Percentiles rank a stretch among this genome's conserved stretches.
Conservation (phyloP, 306 rosid species). For the Castanea crenata region DNA sequence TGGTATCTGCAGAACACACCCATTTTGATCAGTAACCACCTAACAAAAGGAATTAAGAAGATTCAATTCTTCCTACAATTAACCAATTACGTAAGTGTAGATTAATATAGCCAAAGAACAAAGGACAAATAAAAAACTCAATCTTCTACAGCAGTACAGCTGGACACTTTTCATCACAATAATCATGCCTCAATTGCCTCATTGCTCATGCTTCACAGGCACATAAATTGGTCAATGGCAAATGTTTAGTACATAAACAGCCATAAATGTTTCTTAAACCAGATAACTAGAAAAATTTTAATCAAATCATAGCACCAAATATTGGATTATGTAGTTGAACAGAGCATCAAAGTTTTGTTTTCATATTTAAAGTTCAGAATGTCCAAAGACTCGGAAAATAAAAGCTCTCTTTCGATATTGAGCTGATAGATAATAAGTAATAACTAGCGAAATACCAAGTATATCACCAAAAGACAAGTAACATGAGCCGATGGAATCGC, state of each 20-base stretch:
- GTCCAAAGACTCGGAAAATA: neutral
- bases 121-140: neutral
- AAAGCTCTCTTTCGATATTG: neutral
- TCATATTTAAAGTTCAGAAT: too few species aligned
- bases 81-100: neutral
- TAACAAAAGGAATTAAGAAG: neutral
- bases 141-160: neutral
- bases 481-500: neutral
- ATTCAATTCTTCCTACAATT: neutral
- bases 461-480: neutral
- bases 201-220: neutral
- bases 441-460: neutral
- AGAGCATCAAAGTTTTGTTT: neutral
- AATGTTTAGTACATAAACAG: neutral
- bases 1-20: conserved; percentile 45
- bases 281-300: neutral
- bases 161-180: neutral
- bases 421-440: neutral
- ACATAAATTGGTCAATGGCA: neutral
- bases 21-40: neutral
- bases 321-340: neutral
- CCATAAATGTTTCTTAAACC: neutral
- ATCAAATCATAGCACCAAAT: neutral
- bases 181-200: neutral
- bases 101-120: neutral